These are phyloP conservation scores for Lasiosphaeriaceae sp. DNA, from an alignment of 495 filamentous ascomycete species.

Conservation along the genomic window DNA sequence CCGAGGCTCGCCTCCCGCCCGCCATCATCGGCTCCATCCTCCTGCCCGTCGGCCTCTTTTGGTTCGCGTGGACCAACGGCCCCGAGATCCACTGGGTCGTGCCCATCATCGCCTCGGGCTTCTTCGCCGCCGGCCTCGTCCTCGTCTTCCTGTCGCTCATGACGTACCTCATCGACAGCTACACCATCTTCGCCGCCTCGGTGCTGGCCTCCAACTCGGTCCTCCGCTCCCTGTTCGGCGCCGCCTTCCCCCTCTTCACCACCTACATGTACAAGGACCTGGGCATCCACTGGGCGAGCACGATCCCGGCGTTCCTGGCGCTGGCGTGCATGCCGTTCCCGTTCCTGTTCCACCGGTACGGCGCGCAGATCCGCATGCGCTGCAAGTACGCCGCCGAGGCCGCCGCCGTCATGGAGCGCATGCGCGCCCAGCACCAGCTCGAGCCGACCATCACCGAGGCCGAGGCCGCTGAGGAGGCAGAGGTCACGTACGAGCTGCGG, in stretches of 20 bases:
- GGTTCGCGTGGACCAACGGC: slow-evolving; percentile 59
- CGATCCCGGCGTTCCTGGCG: slow-evolving; percentile 73
- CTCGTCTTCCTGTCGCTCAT: slow-evolving; percentile 68
- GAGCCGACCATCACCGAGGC: slow-evolving; percentile 7
- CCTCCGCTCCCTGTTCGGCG: slow-evolving; percentile 63
- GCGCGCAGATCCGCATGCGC: slow-evolving; percentile 55
- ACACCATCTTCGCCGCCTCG: slow-evolving; percentile 77
- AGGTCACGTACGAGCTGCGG: background rate
- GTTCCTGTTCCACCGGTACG: slow-evolving; percentile 77
- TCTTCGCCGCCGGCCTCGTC: slow-evolving; percentile 48
- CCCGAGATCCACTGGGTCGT: slow-evolving; percentile 51
- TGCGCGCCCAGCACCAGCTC: slow-evolving; percentile 13
- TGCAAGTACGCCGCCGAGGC: slow-evolving; percentile 76
- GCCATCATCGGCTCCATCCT: slow-evolving; percentile 59
- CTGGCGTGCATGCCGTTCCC: slow-evolving; percentile 75
- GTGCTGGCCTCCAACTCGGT: slow-evolving; percentile 77
- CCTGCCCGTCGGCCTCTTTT: slow-evolving; percentile 53
- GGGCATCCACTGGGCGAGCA: slow-evolving; percentile 77
- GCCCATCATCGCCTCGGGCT: slow-evolving; percentile 39
- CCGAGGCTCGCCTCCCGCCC: slow-evolving; percentile 78
- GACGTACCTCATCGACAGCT: slow-evolving; percentile 78
- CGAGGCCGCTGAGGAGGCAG: slow-evolving; percentile 9
- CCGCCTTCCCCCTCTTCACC: slow-evolving; percentile 84
- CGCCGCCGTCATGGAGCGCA: slow-evolving; percentile 43
- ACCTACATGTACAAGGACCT: slow-evolving; percentile 69